Base-by-base conservation (phyloP, 768 basidiomycete species). In the Leccinum imitatum region DNA sequence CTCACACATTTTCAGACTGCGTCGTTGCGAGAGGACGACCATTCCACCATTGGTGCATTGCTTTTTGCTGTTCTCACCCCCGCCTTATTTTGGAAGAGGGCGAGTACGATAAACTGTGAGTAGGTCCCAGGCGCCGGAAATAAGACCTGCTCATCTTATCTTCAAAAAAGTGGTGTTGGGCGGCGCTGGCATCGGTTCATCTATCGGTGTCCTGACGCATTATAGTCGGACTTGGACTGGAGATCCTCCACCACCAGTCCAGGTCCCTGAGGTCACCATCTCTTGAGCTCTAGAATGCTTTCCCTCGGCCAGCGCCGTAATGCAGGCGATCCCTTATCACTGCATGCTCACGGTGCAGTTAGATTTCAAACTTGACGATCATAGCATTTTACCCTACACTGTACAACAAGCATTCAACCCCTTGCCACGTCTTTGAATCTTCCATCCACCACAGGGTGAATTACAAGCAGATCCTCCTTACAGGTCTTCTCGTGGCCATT, bases 31-130 rank as follows among this genome's bases (percentile, higher is more conserved):
- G 79, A 81, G 51, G 85, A 91, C 57, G 91, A 93, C 70, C 86
- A 90, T 68, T 81, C 89, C 21, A 90, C 84, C 2, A 89, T 93
- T 50, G 91, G 91, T 25, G 80, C 80, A 19, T 67, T 92, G 51
- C 72, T 93, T 21, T 82, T 79, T 58, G 83, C 82, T 15, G 81
- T 88, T 14, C 69, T 92, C 3, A 82, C 80, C 4, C 87, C 91
- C 3, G 87, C 89, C 3, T 55, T 91, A 30, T 78, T 92, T 53
- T 93, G 89, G 89, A 91, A 82, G 53, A 80, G 82, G 56, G 89
- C 87, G 33, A 78, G 74, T 35, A 69, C 79, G 15, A 73, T 86
- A n/a, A 84, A 91, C 64, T 67, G 90, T 91, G 66, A 59, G 69
- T 61, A 56, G 80, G 71, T 31, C 39, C 30, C 23, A 17, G 46